Evolutionary conservation across 1,284 basidiomycete genomes (phyloP).

Genomic region (Neolentinus lepideus): DNA sequence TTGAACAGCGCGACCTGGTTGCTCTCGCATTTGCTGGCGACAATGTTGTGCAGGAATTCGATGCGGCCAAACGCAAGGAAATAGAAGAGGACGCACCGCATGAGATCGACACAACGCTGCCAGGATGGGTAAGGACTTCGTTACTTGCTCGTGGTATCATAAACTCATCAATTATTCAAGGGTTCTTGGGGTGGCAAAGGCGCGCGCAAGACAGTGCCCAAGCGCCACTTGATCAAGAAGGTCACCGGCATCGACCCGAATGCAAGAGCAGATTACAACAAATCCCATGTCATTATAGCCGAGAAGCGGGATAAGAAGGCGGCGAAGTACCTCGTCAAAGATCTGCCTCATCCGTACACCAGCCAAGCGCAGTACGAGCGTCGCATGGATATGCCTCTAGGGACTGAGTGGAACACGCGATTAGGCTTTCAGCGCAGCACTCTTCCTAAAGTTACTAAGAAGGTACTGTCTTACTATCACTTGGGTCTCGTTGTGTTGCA

Average conservation of each 20-base stretch:
- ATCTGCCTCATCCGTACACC: slow-evolving; percentile 92
- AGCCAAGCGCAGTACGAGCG: slow-evolving; percentile 86
- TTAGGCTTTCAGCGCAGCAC: slow-evolving; percentile 84
- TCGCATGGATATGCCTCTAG: slow-evolving; percentile 74
- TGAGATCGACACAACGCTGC: slow-evolving; percentile 84
- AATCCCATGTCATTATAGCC: slow-evolving; percentile 88
- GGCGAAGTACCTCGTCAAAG: slow-evolving; percentile 79
- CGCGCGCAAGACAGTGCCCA: slow-evolving; percentile 45
- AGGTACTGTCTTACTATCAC: slow-evolving; percentile 41
- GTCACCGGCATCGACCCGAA: slow-evolving; percentile 74
- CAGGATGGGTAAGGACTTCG: slow-evolving; percentile 76
- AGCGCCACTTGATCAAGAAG: slow-evolving; percentile 69
- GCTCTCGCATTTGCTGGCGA: slow-evolving; percentile 95
- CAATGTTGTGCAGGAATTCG: slow-evolving; percentile 91
- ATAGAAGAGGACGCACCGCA: slow-evolving; percentile 81
- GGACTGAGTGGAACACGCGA: slow-evolving; percentile 91
- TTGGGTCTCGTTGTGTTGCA: slow-evolving; percentile 7
- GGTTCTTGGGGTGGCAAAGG: slow-evolving; percentile 91
- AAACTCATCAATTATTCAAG: slow-evolving; percentile 29
- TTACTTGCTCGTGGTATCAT: slow-evolving; percentile 1
- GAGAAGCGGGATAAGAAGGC: slow-evolving; percentile 95
- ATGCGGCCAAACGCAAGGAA: slow-evolving; percentile 72
- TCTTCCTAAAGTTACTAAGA: slow-evolving; percentile 79
- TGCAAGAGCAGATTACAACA: slow-evolving; percentile 77
- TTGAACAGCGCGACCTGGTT: slow-evolving; percentile 86